Evolutionary conservation across 306 rosid genomes (phyloP), one percentile per base, ranked within the genome.

Genomic region (Betula pendula): DNA sequence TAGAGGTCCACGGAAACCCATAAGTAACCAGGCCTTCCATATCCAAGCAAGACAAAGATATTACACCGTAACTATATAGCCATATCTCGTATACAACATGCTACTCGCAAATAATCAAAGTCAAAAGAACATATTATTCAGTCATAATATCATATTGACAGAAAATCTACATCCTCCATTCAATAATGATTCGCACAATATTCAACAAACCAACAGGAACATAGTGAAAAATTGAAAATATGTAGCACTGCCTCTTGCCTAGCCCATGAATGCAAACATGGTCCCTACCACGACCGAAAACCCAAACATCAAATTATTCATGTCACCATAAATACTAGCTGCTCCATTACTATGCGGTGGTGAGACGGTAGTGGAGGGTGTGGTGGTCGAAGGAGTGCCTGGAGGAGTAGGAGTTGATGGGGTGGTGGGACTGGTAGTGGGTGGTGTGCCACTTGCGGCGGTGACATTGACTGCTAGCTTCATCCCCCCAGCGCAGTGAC

Each of bases 241-340:
- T 2, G 47, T 44, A 38, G 96, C 93, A 90, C 90, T 92, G 92
- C 83, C 93, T 87, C 92, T 88, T 65, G 84, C 93, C 97, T 88
- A 85, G 86, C 83, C 70, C 84, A 76, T 82, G 74, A 81, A 68
- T 13, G 71, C 85, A 78, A 87, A 44, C 75, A 85, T 27, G 70
- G 82, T 6, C 6, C 76, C 80, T 44, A 79, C 53, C 10, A 72
- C 82, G 68, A 84, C 35, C 66, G 80, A 80, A 50, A 84, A 60
- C 31, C 89, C 92, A 24, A 73, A 65, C 66, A 88, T 22, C 74
- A 86, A 73, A 12, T 75, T 53, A 1, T 12, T 76, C 80, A 88
- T 60, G 35, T 59, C 62, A 56, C 68, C 19, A 77, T 80, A 81
- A 62, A 35, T 73, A 43, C 59, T 42, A 0, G 78, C n/a, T 0